A percentile compares a stretch with the other conserved stretches of the same genome.
phyloP scores from a whole-genome alignment of 345 rosid genomes.

The Hibiscus trionum region DNA sequence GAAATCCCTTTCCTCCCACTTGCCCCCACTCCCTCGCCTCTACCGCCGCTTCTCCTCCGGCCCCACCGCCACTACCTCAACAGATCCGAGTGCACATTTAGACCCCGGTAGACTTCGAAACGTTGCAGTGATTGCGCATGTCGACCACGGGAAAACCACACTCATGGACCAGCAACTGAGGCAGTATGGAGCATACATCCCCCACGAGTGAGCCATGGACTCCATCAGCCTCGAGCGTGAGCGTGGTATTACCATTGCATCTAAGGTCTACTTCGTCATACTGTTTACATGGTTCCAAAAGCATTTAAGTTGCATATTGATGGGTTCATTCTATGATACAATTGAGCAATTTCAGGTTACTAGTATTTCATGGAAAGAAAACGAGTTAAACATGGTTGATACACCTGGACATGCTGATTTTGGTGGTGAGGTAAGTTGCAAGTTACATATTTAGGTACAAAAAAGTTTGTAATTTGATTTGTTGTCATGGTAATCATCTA shows the following conservation, averaged over 20 bases:
- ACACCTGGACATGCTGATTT: conserved; percentile 99
- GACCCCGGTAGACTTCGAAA: conserved; percentile 75
- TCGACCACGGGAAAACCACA: conserved; percentile 96
- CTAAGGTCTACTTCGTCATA: conserved; percentile 44
- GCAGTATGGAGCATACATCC: conserved; percentile 96
- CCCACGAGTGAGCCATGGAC: conserved; percentile 99
- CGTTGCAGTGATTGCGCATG: conserved; percentile 96
- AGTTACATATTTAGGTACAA: background rate
- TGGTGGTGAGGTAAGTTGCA: conserved; percentile 71
- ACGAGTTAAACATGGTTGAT: conserved; percentile 95
- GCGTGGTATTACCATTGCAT: conserved; percentile 94
- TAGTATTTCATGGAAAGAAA: conserved; percentile 72
- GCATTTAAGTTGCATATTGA: background rate
- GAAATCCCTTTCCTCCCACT: conserved; percentile 35
- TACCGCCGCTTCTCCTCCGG: conserved; percentile 49
- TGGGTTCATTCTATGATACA: background rate
- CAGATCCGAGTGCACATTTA: conserved; percentile 32
- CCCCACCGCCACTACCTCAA: conserved; percentile 24
- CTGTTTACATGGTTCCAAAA: background rate
- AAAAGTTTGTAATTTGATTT: background rate
- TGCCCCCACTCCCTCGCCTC: conserved; percentile 11
- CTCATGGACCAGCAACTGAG: conserved; percentile 91
- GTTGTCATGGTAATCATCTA: background rate
- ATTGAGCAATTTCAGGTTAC: conserved; percentile 52
- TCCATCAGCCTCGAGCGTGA: conserved; percentile 94